Evolutionary conservation across 257 asterid genomes (phyloP), one percentile per base, ranked within the genome.

Genomic region (Nicotiana paniculata): DNA sequence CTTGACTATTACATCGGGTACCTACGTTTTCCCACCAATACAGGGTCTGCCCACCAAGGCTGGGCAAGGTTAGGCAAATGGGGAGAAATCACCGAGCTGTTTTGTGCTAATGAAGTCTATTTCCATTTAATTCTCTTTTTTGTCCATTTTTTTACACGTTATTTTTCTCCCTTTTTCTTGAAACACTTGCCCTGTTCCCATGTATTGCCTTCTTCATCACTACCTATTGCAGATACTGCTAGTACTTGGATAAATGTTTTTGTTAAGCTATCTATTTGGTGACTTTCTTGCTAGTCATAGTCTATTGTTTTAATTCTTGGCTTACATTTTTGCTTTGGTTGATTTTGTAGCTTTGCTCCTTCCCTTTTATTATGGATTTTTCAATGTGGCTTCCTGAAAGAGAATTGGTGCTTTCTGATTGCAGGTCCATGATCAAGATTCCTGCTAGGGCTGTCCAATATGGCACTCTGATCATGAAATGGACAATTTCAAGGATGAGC

Each of bases 381-480:
- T 57, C 70, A 18, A 33, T 26, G n/a, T 54, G 43, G 15, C 66
- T 66, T 18, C 77, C 55, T 86, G 39, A 69, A 66, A 28, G 18
- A 13, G 37, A 46, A 48, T 68, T 53, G 3, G 30, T 63, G 85
- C 39, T 77, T 46, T 84, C 32, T 84, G 77, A 78, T 89, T 85
- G 85, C 91, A 95, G 98, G 91, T 92, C 98, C 82, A 86, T 87
- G 84, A 84, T 92, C 62, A 88, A 80, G 84, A 89, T 92, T 76
- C 98, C 98, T n/a, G 85, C 87, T 82, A 64, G 85, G 84, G 81
- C 81, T 68, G 85, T 88, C 75, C 86, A 78, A 30, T 85, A 80
- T 63, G 9, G 87, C 59, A 33, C 86, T 79, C 85, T 85, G 81
- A 83, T 90, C 81, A 85, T 90, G 59, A 90, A 90, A 77, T 65